Conservation (phyloP, 176 grass and related monocot genomes). For the Musa itinerans region DNA sequence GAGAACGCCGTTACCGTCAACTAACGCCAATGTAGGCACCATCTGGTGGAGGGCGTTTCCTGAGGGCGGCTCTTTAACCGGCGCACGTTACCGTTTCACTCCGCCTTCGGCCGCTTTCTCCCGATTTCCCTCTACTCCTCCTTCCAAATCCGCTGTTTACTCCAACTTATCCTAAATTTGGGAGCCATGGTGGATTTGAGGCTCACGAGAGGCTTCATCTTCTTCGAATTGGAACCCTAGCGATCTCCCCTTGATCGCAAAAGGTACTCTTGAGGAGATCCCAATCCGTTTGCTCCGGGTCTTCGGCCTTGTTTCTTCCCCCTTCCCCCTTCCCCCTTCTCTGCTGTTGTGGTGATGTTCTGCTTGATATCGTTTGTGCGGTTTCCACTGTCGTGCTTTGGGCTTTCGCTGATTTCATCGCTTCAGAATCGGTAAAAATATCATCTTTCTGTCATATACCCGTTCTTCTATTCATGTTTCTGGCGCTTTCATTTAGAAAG, state of each 20-base stretch:
- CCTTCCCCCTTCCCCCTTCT: no score
- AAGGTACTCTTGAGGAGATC: constrained; percentile 3
- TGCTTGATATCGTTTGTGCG: no score
- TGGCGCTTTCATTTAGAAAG: neutral
- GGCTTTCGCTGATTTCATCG: no score
- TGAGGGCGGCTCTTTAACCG: constrained; percentile 29
- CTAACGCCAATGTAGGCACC: constrained; percentile 25
- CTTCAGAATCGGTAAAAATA: no score
- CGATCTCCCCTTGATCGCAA: neutral
- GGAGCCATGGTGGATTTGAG: neutral
- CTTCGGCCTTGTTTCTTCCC: neutral
- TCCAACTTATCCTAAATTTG: no score
- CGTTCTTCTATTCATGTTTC: neutral
- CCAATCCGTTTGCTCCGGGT: neutral
- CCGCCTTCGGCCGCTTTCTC: constrained; percentile 11
- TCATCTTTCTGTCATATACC: neutral
- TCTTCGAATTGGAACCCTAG: neutral
- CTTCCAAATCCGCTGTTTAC: neutral
- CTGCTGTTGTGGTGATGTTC: no score
- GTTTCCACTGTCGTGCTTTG: no score
- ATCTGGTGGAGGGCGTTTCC: constrained; percentile 50
- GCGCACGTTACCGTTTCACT: constrained; percentile 6
- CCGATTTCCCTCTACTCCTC: neutral
- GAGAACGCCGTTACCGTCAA: no score
- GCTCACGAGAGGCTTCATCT: neutral